Conservation (phyloP, 2,329 filamentous ascomycete genomes). For the Epichloe scottii region DNA sequence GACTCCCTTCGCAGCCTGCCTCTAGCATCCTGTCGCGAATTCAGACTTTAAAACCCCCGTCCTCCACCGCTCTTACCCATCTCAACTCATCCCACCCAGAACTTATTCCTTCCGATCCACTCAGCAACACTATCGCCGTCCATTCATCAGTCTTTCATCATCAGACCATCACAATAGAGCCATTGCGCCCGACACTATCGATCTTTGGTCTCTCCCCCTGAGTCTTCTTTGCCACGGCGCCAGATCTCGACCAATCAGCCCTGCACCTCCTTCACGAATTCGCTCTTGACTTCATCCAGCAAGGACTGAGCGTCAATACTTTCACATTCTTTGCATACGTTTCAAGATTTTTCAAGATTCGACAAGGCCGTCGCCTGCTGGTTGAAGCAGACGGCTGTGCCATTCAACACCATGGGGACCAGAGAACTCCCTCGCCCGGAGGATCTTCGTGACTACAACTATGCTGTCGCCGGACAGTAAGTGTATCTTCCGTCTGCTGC, state of each 20-base stretch:
- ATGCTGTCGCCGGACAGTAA: constrained; percentile 78
- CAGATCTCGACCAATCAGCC: background rate
- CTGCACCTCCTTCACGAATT: background rate
- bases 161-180: no score
- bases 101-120: background rate
- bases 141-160: background rate
- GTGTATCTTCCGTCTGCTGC: constrained; percentile 21
- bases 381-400: background rate
- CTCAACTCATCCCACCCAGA: background rate
- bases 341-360: no score
- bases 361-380: background rate
- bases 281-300: background rate
- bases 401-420: constrained; percentile 14
- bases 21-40: background rate
- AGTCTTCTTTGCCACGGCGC: background rate
- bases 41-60: background rate
- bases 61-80: background rate
- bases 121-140: background rate
- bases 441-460: constrained; percentile 55
- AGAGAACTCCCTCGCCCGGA: constrained; percentile 40
- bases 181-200: background rate
- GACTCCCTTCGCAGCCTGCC: background rate
- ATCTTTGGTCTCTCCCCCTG: background rate
- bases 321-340: background rate
- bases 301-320: background rate